Percentiles rank a stretch among this genome's conserved stretches.
Evolutionary conservation across 2,329 filamentous ascomycete species (phyloP).

Genomic region (Tricladium varicosporioides): DNA sequence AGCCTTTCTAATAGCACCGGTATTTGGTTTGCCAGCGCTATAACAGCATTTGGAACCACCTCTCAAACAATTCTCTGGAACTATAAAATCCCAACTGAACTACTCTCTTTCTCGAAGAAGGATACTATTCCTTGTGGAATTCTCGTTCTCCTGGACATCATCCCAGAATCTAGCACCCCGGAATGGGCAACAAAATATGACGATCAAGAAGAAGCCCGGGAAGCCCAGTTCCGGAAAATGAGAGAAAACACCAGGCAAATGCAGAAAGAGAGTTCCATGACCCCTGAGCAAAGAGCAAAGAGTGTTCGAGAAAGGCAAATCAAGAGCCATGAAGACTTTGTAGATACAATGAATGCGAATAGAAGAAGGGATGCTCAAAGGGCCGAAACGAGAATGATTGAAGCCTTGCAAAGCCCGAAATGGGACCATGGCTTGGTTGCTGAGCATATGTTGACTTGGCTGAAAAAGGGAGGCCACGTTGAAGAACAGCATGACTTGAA

Average conservation of each 20-base stretch:
- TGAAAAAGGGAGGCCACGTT: constrained; percentile 35
- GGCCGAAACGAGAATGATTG: constrained; percentile 44
- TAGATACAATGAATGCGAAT: constrained; percentile 47
- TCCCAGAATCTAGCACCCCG: constrained; percentile 51
- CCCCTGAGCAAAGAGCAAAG: constrained; percentile 40
- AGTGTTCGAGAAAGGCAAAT: constrained; percentile 42
- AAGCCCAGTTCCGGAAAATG: constrained; percentile 37
- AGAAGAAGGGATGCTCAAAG: constrained; percentile 40
- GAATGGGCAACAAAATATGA: constrained; percentile 49
- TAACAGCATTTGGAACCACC: constrained; percentile 53
- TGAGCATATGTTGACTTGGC: constrained; percentile 44
- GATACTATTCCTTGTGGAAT: constrained; percentile 58
- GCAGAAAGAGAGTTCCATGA: constrained; percentile 44
- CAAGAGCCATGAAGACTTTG: constrained; percentile 42
- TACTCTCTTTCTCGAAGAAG: constrained; percentile 49
- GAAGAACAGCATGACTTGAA: constrained; percentile 34
- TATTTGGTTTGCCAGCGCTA: constrained; percentile 56
- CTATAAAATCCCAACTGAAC: constrained; percentile 53
- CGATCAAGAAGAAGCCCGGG: constrained; percentile 37
- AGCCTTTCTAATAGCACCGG: constrained; percentile 36
- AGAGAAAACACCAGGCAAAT: constrained; percentile 43
- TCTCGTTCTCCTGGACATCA: constrained; percentile 51
- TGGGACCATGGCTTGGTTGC: constrained; percentile 50
- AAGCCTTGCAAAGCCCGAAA: constrained; percentile 52
- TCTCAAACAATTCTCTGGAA: constrained; percentile 58